These are phyloP conservation scores for Cardamine resedifolia DNA, from an alignment of 345 rosid genomes.

Conservation along the genomic window DNA sequence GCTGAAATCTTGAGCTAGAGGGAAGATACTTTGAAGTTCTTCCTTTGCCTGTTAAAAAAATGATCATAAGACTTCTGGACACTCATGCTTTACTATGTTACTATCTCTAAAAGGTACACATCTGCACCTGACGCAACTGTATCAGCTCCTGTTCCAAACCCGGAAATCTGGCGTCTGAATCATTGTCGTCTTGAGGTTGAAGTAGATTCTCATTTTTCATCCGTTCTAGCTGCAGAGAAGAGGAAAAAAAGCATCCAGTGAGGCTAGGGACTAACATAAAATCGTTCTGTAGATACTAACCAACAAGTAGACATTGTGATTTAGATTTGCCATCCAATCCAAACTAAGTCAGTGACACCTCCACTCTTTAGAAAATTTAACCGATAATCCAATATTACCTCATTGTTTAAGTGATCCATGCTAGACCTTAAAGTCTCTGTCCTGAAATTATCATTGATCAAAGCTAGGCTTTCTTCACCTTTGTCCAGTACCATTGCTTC, in stretches of 20 bases:
- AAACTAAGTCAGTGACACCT: background rate
- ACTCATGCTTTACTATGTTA: conserved; percentile 15
- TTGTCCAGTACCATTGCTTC: conserved; percentile 39
- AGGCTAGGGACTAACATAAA: background rate
- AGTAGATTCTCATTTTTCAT: conserved; percentile 92
- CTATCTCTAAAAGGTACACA: conserved; percentile 12
- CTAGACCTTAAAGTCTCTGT: conserved; percentile 72
- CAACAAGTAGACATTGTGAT: background rate
- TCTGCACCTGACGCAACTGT: conserved; percentile 68
- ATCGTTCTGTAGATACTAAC: background rate
- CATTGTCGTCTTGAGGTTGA: conserved; percentile 49
- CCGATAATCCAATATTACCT: conserved; percentile 48
- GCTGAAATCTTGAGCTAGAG: conserved; percentile 54
- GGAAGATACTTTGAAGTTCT: conserved; percentile 74
- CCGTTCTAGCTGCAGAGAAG: conserved; percentile 68
- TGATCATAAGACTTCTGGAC: conserved; percentile 18
- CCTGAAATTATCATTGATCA: conserved; percentile 60
- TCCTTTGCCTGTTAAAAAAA: conserved; percentile 67
- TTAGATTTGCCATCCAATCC: background rate
- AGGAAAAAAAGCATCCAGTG: conserved; percentile 1
- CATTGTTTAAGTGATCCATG: conserved; percentile 84
- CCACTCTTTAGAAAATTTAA: background rate
- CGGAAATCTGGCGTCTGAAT: conserved; percentile 57
- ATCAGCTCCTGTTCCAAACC: conserved; percentile 61
- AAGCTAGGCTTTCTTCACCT: conserved; percentile 53